phyloP scores from a whole-genome alignment of 257 asterid genomes.

The Apocynum venetum region DNA sequence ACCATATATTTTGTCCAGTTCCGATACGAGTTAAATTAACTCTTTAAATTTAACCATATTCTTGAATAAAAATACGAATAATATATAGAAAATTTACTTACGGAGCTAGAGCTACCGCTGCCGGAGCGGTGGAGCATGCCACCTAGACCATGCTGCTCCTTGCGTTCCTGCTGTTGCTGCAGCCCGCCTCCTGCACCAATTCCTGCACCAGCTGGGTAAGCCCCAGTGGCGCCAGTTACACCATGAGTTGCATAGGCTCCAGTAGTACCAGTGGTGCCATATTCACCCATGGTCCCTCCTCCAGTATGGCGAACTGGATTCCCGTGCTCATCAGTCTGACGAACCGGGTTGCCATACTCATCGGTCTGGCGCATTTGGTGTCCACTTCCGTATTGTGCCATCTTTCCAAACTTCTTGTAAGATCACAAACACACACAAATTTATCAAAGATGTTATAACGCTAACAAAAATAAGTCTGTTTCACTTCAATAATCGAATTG shows the following conservation, averaged over 20 bases:
- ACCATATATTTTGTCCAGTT: too few relatives aligned
- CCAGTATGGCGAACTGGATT: conserved; percentile 32
- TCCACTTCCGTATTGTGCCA: conserved; percentile 35
- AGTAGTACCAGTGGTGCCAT: conserved; percentile 35
- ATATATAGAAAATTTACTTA: not conserved
- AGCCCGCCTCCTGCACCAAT: not conserved
- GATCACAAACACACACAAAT: not conserved
- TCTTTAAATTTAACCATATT: too few relatives aligned
- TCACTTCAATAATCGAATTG: too few relatives aligned
- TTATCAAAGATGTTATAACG: too few relatives aligned
- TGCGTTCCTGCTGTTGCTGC: conserved; percentile 8
- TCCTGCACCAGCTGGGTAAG: conserved; percentile 8
- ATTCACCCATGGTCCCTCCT: conserved; percentile 27
- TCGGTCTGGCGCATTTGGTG: conserved; percentile 33
- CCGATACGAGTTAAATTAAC: too few relatives aligned
- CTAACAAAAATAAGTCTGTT: not conserved
- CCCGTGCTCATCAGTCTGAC: conserved; percentile 59
- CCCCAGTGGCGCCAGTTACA: conserved; percentile 1
- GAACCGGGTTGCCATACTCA: conserved; percentile 54
- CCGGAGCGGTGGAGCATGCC: conserved; percentile 50
- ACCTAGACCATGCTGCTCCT: conserved; percentile 27
- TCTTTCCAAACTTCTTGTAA: not conserved
- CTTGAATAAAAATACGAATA: not conserved
- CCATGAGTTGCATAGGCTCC: conserved; percentile 28
- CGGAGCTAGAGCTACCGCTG: conserved; percentile 40